Conservation (phyloP, 2,329 filamentous ascomycete species). For the Hypoxylon sp. region DNA sequence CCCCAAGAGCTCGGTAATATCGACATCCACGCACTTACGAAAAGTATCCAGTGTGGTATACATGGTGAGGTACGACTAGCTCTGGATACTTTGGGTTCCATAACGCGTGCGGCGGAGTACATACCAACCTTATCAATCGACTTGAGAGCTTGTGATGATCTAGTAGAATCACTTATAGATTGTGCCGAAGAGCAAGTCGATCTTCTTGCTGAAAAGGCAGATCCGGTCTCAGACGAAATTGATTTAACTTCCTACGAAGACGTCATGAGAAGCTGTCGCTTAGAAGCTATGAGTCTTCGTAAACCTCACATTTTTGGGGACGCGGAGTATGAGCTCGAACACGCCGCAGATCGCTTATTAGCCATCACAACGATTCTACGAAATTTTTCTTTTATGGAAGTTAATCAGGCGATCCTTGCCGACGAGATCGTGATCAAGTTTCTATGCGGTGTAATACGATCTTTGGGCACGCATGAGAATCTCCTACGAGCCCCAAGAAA, state of each 20-base stretch:
- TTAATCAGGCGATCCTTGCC: slow-evolving; percentile 81
- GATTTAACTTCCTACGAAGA: slow-evolving; percentile 90
- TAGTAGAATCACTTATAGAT: slow-evolving; percentile 89
- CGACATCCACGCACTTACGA: slow-evolving; percentile 89
- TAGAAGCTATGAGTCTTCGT: slow-evolving; percentile 80
- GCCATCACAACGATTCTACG: slow-evolving; percentile 93
- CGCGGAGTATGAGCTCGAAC: slow-evolving; percentile 83
- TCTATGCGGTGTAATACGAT: slow-evolving; percentile 84
- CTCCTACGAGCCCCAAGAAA: slow-evolving; percentile 86
- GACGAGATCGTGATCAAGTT: slow-evolving; percentile 86
- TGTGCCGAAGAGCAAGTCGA: slow-evolving; percentile 93
- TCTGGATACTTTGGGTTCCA: slow-evolving; percentile 83
- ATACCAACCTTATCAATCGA: slow-evolving; percentile 75
- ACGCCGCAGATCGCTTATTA: slow-evolving; percentile 87
- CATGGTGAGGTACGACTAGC: slow-evolving; percentile 91
- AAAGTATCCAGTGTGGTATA: slow-evolving; percentile 91
- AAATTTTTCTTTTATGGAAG: slow-evolving; percentile 87
- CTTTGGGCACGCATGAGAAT: slow-evolving; percentile 90
- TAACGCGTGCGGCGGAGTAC: slow-evolving; percentile 74
- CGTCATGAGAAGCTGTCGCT: slow-evolving; percentile 81
- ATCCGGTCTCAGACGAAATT: slow-evolving; percentile 89
- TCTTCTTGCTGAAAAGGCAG: slow-evolving; percentile 84
- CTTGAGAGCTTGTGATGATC: slow-evolving; percentile 84
- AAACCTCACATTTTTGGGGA: slow-evolving; percentile 82
- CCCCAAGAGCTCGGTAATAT: slow-evolving; percentile 87